A percentile compares a stretch with the other conserved stretches of the same genome.
Evolutionary conservation across 2,329 filamentous ascomycete genomes (phyloP).

Genomic region (Aspergillaceae sp.): DNA sequence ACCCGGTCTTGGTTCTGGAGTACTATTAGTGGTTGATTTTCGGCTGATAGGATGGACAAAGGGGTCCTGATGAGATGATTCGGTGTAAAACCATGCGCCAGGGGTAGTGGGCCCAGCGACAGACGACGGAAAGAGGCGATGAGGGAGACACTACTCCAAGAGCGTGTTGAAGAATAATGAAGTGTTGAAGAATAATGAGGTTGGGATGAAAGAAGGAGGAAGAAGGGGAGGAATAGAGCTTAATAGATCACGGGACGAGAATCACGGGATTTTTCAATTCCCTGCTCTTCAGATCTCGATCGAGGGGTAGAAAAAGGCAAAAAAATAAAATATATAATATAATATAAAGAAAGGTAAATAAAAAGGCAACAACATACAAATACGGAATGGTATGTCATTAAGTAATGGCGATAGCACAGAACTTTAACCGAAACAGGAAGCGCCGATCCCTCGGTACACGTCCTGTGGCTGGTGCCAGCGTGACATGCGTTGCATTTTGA

Average conservation of each 20-base stretch:
- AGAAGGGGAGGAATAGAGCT: background rate
- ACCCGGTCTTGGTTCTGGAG: background rate
- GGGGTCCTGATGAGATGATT: too few species aligned
- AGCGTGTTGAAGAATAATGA: too few species aligned
- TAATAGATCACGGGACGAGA: background rate
- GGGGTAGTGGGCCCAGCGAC: background rate
- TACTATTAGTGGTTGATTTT: background rate
- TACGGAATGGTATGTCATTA: too few species aligned
- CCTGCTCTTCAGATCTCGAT: background rate
- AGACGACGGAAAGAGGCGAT: conserved; percentile 4
- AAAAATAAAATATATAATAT: background rate
- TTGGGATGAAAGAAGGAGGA: background rate
- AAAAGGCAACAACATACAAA: too few species aligned
- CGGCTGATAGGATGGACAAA: too few species aligned
- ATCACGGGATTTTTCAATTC: background rate
- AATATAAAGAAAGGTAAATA: background rate
- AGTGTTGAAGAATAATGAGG: too few species aligned
- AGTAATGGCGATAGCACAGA: too few species aligned
- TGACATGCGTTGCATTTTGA: background rate
- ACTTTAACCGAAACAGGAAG: background rate
- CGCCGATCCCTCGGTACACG: background rate
- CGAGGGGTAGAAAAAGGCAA: conserved; percentile 1
- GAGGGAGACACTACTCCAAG: conserved; percentile 1
- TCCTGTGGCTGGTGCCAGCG: background rate
- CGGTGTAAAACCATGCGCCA: too few species aligned